phyloP scores from a whole-genome alignment of 805 yeast genomes.

The Yamadazyma endophytica region DNA sequence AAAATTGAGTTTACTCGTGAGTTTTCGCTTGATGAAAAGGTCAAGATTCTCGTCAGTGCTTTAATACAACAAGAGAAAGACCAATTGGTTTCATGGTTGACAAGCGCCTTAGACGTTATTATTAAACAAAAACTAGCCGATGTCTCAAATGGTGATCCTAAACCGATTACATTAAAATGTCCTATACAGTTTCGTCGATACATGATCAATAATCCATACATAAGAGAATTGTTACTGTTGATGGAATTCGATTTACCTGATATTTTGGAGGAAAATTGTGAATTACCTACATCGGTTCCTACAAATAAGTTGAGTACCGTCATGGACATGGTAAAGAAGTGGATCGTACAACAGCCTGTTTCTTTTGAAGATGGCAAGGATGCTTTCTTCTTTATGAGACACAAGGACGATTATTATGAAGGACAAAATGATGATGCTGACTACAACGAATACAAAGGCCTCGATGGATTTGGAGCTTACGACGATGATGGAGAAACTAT shows the following conservation, averaged over 20 bases:
- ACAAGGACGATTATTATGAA: constrained; percentile 17
- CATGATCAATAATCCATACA: constrained; percentile 44
- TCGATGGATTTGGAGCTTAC: constrained; percentile 23
- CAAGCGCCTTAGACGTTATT: constrained; percentile 30
- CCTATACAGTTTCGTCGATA: constrained; percentile 18
- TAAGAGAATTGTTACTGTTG: constrained; percentile 43
- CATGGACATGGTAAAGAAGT: constrained; percentile 37
- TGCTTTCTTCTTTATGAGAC: constrained; percentile 26
- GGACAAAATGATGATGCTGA: constrained; percentile 27
- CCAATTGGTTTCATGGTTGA: constrained; percentile 41
- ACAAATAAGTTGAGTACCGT: constrained; percentile 28
- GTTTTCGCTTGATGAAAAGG: constrained; percentile 40
- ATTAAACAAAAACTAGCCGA: constrained; percentile 14
- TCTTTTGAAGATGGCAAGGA: constrained; percentile 34
- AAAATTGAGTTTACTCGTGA: constrained; percentile 30
- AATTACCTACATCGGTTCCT: constrained; percentile 29
- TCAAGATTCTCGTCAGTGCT: constrained; percentile 48
- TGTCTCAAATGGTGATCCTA: constrained; percentile 5
- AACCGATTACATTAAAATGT: constrained; percentile 6
- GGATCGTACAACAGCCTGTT: constrained; percentile 31
- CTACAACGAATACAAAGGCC: constrained; percentile 23
- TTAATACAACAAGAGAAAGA: constrained; percentile 42
- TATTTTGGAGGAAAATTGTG: constrained; percentile 34
- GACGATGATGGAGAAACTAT: constrained; percentile 23
- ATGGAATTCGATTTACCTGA: constrained; percentile 46